These are phyloP conservation scores for Melaleuca alternifolia DNA, from an alignment of 345 rosid genomes.

Conservation along the genomic window DNA sequence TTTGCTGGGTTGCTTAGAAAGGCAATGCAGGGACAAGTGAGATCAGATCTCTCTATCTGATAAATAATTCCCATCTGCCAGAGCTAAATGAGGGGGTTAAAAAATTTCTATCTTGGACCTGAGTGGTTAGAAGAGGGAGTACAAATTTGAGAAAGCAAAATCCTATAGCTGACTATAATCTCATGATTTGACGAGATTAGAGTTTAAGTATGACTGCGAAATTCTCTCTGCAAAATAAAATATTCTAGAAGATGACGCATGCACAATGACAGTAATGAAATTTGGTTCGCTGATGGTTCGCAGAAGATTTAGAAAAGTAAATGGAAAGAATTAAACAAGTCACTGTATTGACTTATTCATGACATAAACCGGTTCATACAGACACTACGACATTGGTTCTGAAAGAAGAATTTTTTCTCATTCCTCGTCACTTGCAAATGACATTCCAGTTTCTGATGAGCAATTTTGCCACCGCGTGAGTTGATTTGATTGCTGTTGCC, in stretches of 20 bases:
- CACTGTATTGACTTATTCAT: neutral
- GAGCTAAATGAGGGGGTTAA: neutral
- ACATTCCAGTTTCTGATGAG: neutral
- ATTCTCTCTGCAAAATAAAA: neutral
- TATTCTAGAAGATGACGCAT: neutral
- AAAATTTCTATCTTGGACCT: neutral
- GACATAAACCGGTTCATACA: neutral
- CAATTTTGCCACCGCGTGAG: neutral
- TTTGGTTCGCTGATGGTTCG: neutral
- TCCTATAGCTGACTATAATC: neutral
- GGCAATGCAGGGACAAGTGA: neutral
- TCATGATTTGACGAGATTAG: neutral
- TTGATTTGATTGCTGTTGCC: neutral
- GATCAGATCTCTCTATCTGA: slow-evolving; percentile 4
- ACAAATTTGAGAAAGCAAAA: neutral
- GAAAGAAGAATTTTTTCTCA: neutral
- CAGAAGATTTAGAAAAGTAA: neutral
- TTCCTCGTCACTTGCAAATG: neutral
- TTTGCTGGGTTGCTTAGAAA: neutral
- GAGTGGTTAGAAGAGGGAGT: neutral
- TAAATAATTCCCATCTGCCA: slow-evolving; percentile 2
- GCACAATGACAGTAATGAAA: neutral
- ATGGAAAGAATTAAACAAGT: neutral
- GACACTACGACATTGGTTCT: neutral
- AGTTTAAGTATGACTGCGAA: neutral